Percentiles rank a stretch among this genome's conserved stretches.
Evolutionary conservation across 345 rosid species (phyloP).

Genomic region (Eucalyptus pumila): DNA sequence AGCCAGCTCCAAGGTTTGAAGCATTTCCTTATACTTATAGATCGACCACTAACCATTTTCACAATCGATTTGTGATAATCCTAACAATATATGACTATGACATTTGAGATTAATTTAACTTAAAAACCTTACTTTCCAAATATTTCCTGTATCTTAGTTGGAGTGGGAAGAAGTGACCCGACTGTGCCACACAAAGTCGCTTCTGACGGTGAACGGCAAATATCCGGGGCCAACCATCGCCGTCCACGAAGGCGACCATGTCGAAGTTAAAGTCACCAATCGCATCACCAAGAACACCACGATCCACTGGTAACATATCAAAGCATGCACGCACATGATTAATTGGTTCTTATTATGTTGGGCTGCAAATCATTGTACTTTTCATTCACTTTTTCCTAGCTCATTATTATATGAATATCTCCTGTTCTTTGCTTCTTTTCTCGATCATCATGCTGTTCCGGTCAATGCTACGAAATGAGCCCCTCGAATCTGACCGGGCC

Average conservation of each 20-base stretch:
- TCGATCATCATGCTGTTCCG: background rate
- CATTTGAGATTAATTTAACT: background rate
- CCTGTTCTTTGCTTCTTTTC: background rate
- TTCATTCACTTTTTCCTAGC: background rate
- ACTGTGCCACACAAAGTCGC: conserved; percentile 39
- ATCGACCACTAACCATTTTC: accelerated
- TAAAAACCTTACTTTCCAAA: background rate
- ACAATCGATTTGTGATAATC: accelerated
- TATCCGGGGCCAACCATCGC: conserved; percentile 59
- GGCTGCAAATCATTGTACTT: background rate
- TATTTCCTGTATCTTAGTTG: conserved; percentile 6
- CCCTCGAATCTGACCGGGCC: background rate
- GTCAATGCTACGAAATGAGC: background rate
- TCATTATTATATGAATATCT: background rate
- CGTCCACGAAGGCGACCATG: conserved; percentile 53
- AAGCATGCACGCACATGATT: background rate
- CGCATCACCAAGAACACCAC: conserved; percentile 32
- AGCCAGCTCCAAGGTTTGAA: no score
- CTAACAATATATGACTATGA: background rate
- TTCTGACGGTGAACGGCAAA: conserved; percentile 55
- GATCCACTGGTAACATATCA: conserved; percentile 36
- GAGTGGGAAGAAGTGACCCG: conserved; percentile 44
- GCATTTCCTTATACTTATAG: no score
- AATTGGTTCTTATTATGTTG: background rate
- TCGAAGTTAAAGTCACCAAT: conserved; percentile 51